Evolutionary conservation across 805 yeast genomes (phyloP), one percentile per base, ranked within the genome.

Genomic region (Saturnispora hagleri): DNA sequence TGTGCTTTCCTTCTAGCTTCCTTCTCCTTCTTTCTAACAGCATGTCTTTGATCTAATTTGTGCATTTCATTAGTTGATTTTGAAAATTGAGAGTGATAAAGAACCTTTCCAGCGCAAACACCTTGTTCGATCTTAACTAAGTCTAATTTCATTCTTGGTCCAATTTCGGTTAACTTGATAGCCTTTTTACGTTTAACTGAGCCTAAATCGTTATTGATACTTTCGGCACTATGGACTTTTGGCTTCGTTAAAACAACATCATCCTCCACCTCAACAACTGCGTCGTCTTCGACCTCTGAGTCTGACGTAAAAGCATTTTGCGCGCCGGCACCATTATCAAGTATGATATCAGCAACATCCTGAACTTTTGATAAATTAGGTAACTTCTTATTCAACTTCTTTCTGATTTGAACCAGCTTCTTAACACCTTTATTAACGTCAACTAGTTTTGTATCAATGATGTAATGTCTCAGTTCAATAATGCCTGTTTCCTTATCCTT

Each of bases 231-330:
- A 55, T 47, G 51, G 28, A 51, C 56, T 12, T 54, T 60, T 52
- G 57, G 53, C 41, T 56, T 62, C 53, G 60, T 56, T 54, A 63
- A 50, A 54, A 63, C 41, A 54, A 63, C 41, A 47, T 52, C 54
- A 34, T 59, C 62, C 49, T 66, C 63, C 24, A 85, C 73, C 57
- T 82, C 88, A 31, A 88, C 91, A 50, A 84, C 76, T 26, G 82
- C 87, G 58, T 90, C 97, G 55, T 90, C 97, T 62, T 93, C 98
- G 43, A 89, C 81, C 72, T 91, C 99, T 4, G 95, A 85, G 61
- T 91, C 99, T 46, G 93, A 83, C 1, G 97, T 88, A 63, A 83
- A 81, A 3, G 58, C 57, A 10, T 76, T 77, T 36, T 81, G 81
- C 18, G 38, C 38, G 17, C 35, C 47, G 24, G 90, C 82, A 62